These are phyloP conservation scores for Hyaloperonospora arabidopsidis DNA, from an alignment of 352 stramenopile species.

Conservation along the genomic window DNA sequence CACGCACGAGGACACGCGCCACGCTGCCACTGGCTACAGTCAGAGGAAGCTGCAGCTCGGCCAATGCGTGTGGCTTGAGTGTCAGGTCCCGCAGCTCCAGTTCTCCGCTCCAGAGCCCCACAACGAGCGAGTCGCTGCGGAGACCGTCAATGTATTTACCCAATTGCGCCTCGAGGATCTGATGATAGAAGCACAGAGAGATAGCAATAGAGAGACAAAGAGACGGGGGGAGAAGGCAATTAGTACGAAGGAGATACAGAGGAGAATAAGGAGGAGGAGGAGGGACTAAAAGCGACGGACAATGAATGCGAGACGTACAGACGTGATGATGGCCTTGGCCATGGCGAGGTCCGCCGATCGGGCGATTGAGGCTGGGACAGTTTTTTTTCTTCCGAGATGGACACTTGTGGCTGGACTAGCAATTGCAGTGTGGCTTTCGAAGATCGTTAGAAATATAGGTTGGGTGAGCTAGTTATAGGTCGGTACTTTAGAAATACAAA, in stretches of 20 bases:
- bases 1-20: constrained; percentile 57
- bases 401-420: too few relatives aligned
- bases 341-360: too few relatives aligned
- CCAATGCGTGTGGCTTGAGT: constrained; percentile 72
- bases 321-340: too few relatives aligned
- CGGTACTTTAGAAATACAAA: too few relatives aligned
- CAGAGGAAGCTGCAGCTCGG: constrained; percentile 68
- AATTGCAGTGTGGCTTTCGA: too few relatives aligned
- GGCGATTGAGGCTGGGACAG: too few relatives aligned
- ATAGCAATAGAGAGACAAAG: neutral
- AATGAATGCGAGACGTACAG: too few relatives aligned
- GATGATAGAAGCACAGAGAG: neutral
- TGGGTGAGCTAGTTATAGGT: too few relatives aligned
- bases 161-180: constrained; percentile 75
- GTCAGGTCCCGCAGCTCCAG: constrained; percentile 59
- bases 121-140: constrained; percentile 68
- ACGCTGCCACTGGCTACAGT: constrained; percentile 53
- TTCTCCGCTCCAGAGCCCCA: constrained; percentile 81
- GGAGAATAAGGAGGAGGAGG: too few relatives aligned
- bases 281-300: too few relatives aligned
- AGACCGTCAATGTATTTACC: constrained; percentile 80
- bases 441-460: too few relatives aligned
- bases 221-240: neutral
- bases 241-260: neutral
- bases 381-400: too few relatives aligned